Conservation (phyloP, 306 rosid species). For the Trifolium pratense region DNA sequence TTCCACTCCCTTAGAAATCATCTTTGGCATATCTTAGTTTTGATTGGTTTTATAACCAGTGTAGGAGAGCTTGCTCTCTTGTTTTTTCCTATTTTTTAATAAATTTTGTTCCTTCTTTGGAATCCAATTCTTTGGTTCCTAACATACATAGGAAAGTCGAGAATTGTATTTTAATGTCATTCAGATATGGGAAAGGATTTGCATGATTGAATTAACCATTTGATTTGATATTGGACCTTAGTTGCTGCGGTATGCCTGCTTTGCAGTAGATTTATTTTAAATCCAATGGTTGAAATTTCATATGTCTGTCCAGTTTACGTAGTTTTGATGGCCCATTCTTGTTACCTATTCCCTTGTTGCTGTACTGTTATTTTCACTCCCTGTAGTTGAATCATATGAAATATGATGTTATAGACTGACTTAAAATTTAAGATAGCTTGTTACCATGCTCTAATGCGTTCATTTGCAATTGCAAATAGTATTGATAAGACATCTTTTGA, state of each 20-base stretch:
- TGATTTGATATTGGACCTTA: constrained; percentile 17
- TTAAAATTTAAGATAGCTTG: background rate
- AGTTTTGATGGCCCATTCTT: constrained; percentile 29
- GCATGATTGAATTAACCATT: constrained; percentile 23
- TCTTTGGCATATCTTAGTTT: no score
- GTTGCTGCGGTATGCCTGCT: constrained; percentile 14
- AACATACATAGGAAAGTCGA: background rate
- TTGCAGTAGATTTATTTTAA: constrained; percentile 16
- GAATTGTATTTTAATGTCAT: constrained; percentile 22
- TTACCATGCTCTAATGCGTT: constrained; percentile 2
- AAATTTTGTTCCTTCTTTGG: no score
- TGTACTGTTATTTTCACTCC: background rate
- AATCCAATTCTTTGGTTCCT: no score
- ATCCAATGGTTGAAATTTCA: background rate
- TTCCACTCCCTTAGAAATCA: no score
- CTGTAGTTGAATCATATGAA: background rate
- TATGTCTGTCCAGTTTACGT: background rate
- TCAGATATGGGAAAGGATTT: constrained; percentile 1
- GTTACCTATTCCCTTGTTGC: background rate
- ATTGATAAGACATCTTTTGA: constrained; percentile 7
- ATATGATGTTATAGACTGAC: constrained; percentile 7
- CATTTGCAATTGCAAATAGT: constrained; percentile 31
- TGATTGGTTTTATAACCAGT: no score
- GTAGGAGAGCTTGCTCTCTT: no score
- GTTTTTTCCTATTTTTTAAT: no score